Base-by-base conservation (phyloP, 2,329 filamentous ascomycete genomes). In the Xylaria hypoxylon region DNA sequence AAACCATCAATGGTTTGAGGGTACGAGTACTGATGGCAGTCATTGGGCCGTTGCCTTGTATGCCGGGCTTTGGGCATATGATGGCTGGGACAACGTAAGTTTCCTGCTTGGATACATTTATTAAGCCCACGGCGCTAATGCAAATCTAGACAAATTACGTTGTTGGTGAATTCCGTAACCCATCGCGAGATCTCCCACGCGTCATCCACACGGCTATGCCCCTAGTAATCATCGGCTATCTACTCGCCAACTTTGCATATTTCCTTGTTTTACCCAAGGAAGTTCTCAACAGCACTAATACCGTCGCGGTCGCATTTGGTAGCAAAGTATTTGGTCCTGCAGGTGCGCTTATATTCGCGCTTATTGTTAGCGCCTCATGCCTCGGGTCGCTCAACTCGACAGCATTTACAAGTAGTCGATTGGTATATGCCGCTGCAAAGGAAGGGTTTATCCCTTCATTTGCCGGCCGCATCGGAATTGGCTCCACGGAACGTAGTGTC, bases 121-220 rank as follows among this genome's bases (percentile, higher is more conserved):
- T 59, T 4, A 13, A 50, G 2, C 59, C 33, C 10, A 31, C 31
- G 44, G 42, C 55, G 35, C 62, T 65, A 65, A 73, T 72, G 62
- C 74, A 80, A 71, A 79, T 69, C 40, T 40, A 96, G 93, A 97
- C 95, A 69, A 99, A 97, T 80, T 99, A 97, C 76, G 96, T 99
- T 6, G 94, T 96, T 0, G 96, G 94, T 73, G 96, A 99, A 80
- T 98, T 99, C 82, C 92, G 94, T 74, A 94, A 97, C 76, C 93
- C 96, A 0, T 87, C 87, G 53, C 90, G 94, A 69, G 96, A 99
- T 78, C 89, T 99, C 10, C 96, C 96, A 0, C 89, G 93, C 24
- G 94, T 97, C 28, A 97, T 99, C 64, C 96, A 99, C 80, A 97
- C 95, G 0, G 94, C 95, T 15, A 96, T 99, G 87, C 94, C 96